Evolutionary conservation across 2,329 filamentous ascomycete species (phyloP), one percentile per base, ranked within the genome.

Genomic region (Phialophora tarda): DNA sequence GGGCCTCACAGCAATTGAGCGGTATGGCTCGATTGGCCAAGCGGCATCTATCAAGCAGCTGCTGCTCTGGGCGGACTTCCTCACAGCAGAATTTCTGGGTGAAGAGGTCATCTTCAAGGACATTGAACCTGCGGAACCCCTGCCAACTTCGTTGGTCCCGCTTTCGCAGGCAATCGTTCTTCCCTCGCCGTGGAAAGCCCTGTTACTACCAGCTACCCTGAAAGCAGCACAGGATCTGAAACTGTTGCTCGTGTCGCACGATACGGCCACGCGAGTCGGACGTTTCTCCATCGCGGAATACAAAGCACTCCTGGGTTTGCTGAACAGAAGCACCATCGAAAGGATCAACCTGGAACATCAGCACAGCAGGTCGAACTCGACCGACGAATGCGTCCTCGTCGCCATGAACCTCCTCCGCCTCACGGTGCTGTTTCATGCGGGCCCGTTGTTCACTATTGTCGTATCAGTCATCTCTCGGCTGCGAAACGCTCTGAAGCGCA

Each of bases 351-450:
- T 65, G 24, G 63, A 38, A 23, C 28, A 50, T 10, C 44, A 60
- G 26, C 51, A 47, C 8, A 41, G 55, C 21, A 26, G 24, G 23
- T 26, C 34, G 7, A 32, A 56, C 17, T 44, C 57, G 44, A 28
- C 59, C 23, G 63, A 65, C 51, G 57, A 65, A 28, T 38, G 48
- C 34, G 57, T 51, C 24, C 26, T 65, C 11, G 32, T 60, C 23
- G 63, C 63, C 38, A 65, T 65, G 63, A 65, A 65, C 50, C 50
- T 65, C 12, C 23, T 61, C 17, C 47, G 63, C n/a, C 57, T 65
- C 8, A 65, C 63, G 14, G 23, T 30, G 6, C 41, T 65, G 57
- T 65, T 65, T 17, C 24, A 56, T 17, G 57, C 63, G 8, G 57
- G 47, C 12, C 57, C 57, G n/a, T 50, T 65, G 34, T 55, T 47